Evolutionary conservation across 495 filamentous ascomycete species (phyloP), one percentile per base, ranked within the genome.

Genomic region (Penicillium canariense): DNA sequence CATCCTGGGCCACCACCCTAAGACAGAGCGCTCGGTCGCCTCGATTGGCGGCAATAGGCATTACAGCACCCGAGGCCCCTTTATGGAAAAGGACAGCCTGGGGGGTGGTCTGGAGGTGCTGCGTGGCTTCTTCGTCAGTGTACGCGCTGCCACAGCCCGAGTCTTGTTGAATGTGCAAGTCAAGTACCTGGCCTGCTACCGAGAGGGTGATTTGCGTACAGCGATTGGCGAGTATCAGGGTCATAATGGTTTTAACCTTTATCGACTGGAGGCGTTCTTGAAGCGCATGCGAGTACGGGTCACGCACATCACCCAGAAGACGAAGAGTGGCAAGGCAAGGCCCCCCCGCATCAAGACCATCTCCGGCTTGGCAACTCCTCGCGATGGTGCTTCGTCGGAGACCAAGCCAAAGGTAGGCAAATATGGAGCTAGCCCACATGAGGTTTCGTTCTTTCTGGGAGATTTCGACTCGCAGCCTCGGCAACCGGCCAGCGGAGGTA

Each of bases 81-180:
- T 56, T 0, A 52, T 59, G 2, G 76, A 79, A 35, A 66, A 52
- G 6, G 65, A 54, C 25, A 56, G 63, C 28, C 66, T 79, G 0
- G 65, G 63, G 8, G 64, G 63, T 10, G 78, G 77, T 6, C 66
- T 83, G 0, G 65, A 78, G 1, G 77, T 80, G 3, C 66, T 86
- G 0, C 80, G 87, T 45, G 87, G 87, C 0, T 89, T 80, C 58
- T 87, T 87, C 54, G 75, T 84, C 48, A 88, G 85, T 67, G 80
- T 85, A 14, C 84, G 87, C 20, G 73, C 79, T 0, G 84, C 83
- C 8, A 88, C 87, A 3, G 79, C 81, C 3, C 78, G 86, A 5
- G 59, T 87, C 9, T 70, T 89, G 1, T 66, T 88, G 4, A 88
- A 90, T 48, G 77, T 82, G 3, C 75, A 79, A 48, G 74, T 79